Percentiles rank a stretch among this genome's conserved stretches.
phyloP scores from a whole-genome alignment of 2,329 filamentous ascomycete genomes.

The Xylariaceae sp. region DNA sequence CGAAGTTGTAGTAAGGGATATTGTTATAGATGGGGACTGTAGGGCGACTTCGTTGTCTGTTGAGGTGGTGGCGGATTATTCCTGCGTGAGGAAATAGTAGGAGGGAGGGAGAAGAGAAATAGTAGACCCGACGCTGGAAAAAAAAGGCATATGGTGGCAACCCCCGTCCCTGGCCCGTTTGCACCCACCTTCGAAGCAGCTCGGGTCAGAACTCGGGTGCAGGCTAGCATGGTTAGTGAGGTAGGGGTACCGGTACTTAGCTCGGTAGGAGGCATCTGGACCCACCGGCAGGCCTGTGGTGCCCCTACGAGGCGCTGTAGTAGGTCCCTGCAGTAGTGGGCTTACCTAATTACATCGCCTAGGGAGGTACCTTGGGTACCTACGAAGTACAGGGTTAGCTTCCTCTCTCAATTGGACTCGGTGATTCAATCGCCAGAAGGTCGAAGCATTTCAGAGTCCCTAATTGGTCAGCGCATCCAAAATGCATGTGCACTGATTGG shows the following conservation, averaged over 20 bases:
- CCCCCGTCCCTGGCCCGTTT: constrained; percentile 13
- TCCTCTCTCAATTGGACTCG: background rate
- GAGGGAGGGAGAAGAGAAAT: constrained; percentile 27
- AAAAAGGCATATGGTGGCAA: constrained; percentile 26
- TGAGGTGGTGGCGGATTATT: constrained; percentile 35
- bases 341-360: background rate
- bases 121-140: constrained; percentile 24
- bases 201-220: constrained; percentile 4
- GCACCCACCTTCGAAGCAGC: constrained; percentile 13
- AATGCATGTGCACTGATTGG: constrained; percentile 15
- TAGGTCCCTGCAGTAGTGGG: background rate
- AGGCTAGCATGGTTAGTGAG: background rate
- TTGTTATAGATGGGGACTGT: constrained; percentile 34
- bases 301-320: too few species aligned
- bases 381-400: background rate
- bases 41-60: constrained; percentile 66
- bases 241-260: background rate
- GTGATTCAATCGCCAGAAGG: constrained; percentile 2
- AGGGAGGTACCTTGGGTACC: constrained; percentile 1
- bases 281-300: too few species aligned
- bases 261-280: background rate
- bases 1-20: constrained; percentile 52
- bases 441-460: constrained; percentile 16
- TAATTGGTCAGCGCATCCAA: constrained; percentile 26
- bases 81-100: constrained; percentile 34